Base-by-base conservation (phyloP, 2,329 filamentous ascomycete species). In the Neopestalotiopsis sp. region DNA sequence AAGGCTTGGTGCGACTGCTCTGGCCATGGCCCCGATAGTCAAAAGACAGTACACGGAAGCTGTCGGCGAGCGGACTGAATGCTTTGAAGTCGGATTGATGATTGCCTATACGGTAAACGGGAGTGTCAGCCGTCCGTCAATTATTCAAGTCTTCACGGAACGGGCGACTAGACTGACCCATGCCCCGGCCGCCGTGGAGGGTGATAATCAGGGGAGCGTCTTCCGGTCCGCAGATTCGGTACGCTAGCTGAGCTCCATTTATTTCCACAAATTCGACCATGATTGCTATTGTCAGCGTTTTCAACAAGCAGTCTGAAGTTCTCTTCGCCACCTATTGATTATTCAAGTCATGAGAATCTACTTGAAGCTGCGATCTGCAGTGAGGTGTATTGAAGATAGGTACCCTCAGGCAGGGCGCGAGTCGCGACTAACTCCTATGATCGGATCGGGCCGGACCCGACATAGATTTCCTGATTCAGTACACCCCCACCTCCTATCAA, bases 11-110 rank as follows among this genome's bases (percentile, higher is more conserved):
- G 9, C 67, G 71, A 0, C 78, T 80, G 69, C 78, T 81, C 42
- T 75, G 71, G 0, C 80, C 79, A 64, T 81, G 80, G 28, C 80
- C 80, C 1, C 79, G 75, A 57, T 74, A 80, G 71, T 81, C 79
- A 61, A 81, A 81, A 0, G 79, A 79, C 4, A 81, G 69, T 1
- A 81, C 74, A 1, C 79, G 75, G 42, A 77, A 75, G 10, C 70
- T 30, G 61, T 74, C 72, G 28, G 68, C 68, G 5, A 81, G 70
- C 5, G 75, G 75, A 61, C 75, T 71, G 60, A 78, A 81, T 4
- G 77, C 75, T 3, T 68, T 72, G 66, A 78, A 81, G 67, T 81
- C 80, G 4, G 77, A 78, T 17, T 70, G 70, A 65, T 81, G 78
- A 67, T 78, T 74, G 10, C 77, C 78, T 80, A 56, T n/a, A 24